phyloP scores from a whole-genome alignment of 306 rosid genomes.

The Alnus rubra region DNA sequence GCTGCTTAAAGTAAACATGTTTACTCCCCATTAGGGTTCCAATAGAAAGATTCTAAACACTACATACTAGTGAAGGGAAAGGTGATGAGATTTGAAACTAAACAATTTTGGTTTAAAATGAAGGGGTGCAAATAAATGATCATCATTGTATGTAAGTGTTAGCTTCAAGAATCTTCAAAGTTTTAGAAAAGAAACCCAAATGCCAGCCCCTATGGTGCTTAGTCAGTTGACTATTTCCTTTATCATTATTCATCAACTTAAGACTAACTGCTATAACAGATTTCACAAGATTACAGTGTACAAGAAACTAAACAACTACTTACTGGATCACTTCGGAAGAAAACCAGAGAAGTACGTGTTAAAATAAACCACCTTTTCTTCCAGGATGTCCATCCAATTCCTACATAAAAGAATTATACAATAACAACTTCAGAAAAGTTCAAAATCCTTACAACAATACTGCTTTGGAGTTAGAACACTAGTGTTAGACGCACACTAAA shows the following conservation, averaged over 20 bases:
- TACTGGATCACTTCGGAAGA: slow-evolving; percentile 99
- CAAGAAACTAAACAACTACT: slow-evolving; percentile 37
- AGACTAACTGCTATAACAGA: background rate
- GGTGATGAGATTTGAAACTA: slow-evolving; percentile 4
- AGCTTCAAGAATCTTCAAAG: background rate
- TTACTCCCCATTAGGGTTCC: background rate
- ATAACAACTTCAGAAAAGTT: background rate
- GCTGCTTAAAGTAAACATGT: background rate
- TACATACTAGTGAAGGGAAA: background rate
- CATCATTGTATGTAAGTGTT: background rate
- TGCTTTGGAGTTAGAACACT: background rate
- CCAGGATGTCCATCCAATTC: slow-evolving; percentile 99
- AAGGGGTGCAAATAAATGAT: background rate
- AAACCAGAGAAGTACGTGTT: slow-evolving; percentile 86
- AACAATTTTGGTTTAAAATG: background rate
- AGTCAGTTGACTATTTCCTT: slow-evolving; percentile 14
- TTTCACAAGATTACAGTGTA: background rate
- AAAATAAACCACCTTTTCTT: slow-evolving; percentile 98
- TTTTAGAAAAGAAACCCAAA: background rate
- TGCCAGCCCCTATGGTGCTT: background rate
- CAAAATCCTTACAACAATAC: slow-evolving; percentile 3
- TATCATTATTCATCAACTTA: background rate
- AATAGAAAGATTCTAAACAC: slow-evolving; percentile 2
- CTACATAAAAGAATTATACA: slow-evolving; percentile 35
- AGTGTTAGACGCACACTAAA: background rate